Conservation (phyloP, 2,329 filamentous ascomycete genomes). For the Beauveria varroae region DNA sequence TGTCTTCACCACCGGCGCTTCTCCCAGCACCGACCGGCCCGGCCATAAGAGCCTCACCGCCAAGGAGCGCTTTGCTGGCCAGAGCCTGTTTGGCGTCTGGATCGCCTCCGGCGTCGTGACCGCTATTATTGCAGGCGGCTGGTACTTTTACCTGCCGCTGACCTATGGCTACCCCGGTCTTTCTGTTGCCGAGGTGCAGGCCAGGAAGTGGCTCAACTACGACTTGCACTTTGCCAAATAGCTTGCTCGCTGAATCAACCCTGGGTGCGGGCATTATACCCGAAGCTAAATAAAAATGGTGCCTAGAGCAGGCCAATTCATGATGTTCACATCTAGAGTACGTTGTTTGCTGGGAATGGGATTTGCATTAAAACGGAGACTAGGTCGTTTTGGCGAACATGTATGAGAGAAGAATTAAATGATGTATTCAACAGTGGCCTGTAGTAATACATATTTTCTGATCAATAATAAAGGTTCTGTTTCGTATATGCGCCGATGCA, state of each 20-base stretch:
- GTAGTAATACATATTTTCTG: background rate
- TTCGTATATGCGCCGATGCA: background rate
- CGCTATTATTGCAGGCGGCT: conserved; percentile 61
- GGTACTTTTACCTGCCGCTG: conserved; percentile 89
- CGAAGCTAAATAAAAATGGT: background rate
- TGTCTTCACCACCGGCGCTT: conserved; percentile 82
- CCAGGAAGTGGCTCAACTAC: conserved; percentile 93
- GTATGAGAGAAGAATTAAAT: conserved; percentile 5
- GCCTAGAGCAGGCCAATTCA: background rate
- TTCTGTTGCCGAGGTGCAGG: conserved; percentile 65
- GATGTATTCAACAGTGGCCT: background rate
- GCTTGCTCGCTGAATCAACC: background rate
- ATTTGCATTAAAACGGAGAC: background rate
- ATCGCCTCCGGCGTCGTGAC: conserved; percentile 67
- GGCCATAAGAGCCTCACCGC: conserved; percentile 62
- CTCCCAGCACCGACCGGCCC: conserved; percentile 34
- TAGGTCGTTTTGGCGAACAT: background rate
- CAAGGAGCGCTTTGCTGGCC: conserved; percentile 69
- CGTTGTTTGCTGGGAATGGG: conserved; percentile 1
- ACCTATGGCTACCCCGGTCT: conserved; percentile 94
- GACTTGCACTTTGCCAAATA: conserved; percentile 98
- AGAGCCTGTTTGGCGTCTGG: conserved; percentile 74
- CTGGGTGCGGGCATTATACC: background rate
- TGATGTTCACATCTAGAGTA: conserved; percentile 5
- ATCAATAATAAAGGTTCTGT: background rate